Base-by-base conservation (phyloP, 306 rosid species). In the Dicorynia guianensis region DNA sequence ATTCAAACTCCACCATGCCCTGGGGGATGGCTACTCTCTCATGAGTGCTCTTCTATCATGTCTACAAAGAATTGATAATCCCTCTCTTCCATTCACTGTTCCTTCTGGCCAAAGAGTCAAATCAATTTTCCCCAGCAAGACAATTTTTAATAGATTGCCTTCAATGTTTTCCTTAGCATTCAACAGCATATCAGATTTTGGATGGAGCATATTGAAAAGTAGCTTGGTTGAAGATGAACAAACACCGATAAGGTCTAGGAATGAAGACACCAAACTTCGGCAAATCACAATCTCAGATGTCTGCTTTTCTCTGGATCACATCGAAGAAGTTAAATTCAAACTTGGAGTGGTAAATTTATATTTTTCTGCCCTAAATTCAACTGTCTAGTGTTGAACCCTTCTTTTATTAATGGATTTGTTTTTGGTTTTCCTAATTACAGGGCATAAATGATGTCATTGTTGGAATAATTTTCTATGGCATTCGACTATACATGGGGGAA, bases 11-110 rank as follows among this genome's bases (percentile, higher is more conserved):
- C 92, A 87, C 49, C 95, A 87, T 69, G 83, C 89, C 0, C 88
- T 89, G 17, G 95, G 91, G 0, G 92, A 89, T 85, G 93, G 89
- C 40, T 87, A 78, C 69, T 78, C 91, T 11, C 73, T 87, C 1
- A 89, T 87, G 92, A 82, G 86, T 46, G 80, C 87, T 30, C 87
- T 90, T 75, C 82, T 87, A 58, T 80, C 96, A n/a, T 87, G 82
- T 69, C 52, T 87, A 18, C 80, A 74, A 66, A 82, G 90, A 33
- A 79, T 74, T 57, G 86, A 80, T 3, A 30, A 90, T 4, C 85
- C 85, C 14, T 82, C 86, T 53, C 78, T 83, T 44, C 91, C 94
- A 4, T 70, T 85, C 43, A 87, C 92, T 0, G 56, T 89, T 46
- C 90, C 95, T 15, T 77, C 86, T 5, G 66, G 40, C 4, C 33